Base-by-base conservation (phyloP, 2,329 filamentous ascomycete species). In the Rutstroemia sp. region DNA sequence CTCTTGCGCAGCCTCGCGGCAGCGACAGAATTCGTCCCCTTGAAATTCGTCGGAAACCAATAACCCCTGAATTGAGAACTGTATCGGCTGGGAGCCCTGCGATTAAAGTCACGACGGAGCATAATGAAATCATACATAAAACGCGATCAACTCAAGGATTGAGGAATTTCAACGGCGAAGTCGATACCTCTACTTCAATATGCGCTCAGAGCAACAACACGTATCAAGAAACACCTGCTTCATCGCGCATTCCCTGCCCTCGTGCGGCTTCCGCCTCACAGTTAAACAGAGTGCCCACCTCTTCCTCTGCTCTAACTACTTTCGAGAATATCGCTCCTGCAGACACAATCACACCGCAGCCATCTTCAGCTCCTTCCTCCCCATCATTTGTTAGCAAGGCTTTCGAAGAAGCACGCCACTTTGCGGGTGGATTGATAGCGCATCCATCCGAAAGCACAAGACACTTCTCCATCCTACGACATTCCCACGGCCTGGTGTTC, bases 381-480 rank as follows among this genome's bases (percentile, higher is more conserved):
- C 50, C 58, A 16, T 61, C 59, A 10, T 56, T 48, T 41, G 21
- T 67, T 9, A 60, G 64, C 46, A 61, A 62, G 21, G 66, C 63
- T 10, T 66, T 76, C 7, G 57, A 52, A 8, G 83, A 87, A 63
- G 83, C 82, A 0, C 76, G 81, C 38, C 81, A 87, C 67, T 82
- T 87, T 59, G 82, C 85, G 1, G 81, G 82, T 2, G 85, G 85
- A 0, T 74, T 89, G 21, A 75, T 88, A 53, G 75, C 75, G 16
- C 83, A 82, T 56, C 83, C 86, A 0, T 77, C 75, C 19, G 83
- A 86, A 65, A 85, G 82, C 0, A 87, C 78, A 2, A 83, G 79
- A 57, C 82, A 88, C 70, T 82, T 79, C 67, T 85, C 79, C 47
- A 81, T 89, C 56, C 75, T 88, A 23, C 81, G 85, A 0, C 86